Evolutionary conservation across 129 eudicot genomes (phyloP), one percentile per base, ranked within the genome.

Genomic region (Centrapalus pauciflorus): DNA sequence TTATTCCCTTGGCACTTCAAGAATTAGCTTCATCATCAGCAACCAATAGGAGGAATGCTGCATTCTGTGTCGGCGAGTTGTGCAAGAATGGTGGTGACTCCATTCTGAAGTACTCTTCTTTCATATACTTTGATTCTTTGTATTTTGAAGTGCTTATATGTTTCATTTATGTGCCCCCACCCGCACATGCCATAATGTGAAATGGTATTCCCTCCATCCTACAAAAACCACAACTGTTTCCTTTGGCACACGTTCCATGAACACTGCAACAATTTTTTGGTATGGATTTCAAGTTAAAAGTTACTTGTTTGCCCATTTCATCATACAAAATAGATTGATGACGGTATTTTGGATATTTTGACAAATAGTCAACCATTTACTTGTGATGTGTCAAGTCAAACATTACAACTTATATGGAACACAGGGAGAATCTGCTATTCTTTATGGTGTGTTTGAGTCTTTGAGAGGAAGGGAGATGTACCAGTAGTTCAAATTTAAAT

Each of bases 21-120:
- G 96, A 93, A 79, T 70, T 89, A 63, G 92, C 64, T n/a, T 88
- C 99, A 17, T 57, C 88, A 6, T 87, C 80, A 16, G 87, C 95
- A 66, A 93, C 96, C 67, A 89, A 93, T 74, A 82, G 99, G 82
- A 84, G 96, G 62, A 93, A 93, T 86, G 99, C 96, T 59, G 98
- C 96, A 72, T 93, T 85, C 65, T 93, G 98, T 76, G 90, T 76
- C 19, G 98, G 98, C 25, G 92, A 88, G 81, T 38, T 93, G 63
- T 81, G 95, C 92, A 84, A 84, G 77, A 88, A 88, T 58, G 90
- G 98, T 40, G 96, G 95, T 24, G 76, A 72, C 38, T 75, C 75
- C 25, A 81, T 81, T 70, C 32, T 86, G 55, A 93, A 76, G 98
- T 93, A 93, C 61, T 45, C 79, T 79, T 77, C 66, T 26, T 33